These are phyloP conservation scores for Mucor lusitanicus DNA, from an alignment of 371 early-diverging fungal species.

Conservation along the genomic window DNA sequence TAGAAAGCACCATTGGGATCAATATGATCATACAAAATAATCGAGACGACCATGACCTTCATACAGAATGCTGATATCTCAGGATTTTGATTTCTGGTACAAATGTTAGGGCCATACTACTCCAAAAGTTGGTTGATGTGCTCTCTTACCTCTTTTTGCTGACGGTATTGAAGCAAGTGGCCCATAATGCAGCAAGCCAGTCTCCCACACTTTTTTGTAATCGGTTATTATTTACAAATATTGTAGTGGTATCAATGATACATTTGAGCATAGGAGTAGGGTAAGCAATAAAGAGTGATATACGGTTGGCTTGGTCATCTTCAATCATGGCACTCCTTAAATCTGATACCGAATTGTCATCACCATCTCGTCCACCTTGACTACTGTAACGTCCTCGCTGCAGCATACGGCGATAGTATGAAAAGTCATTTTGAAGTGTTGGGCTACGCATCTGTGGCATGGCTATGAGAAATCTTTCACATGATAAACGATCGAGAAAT, in stretches of 20 bases:
- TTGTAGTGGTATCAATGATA: conserved; percentile 74
- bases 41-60: conserved; percentile 85
- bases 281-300: conserved; percentile 94
- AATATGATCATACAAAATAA: conserved; percentile 90
- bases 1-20: conserved; percentile 78
- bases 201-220: conserved; percentile 62
- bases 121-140: not conserved
- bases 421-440: conserved; percentile 94
- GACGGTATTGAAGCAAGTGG: conserved; percentile 71
- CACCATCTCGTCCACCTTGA: not conserved
- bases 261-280: conserved; percentile 90
- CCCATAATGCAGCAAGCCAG: conserved; percentile 67
- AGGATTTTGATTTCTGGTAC: conserved; percentile 47
- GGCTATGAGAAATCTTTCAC: not conserved
- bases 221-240: conserved; percentile 51
- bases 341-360: conserved; percentile 34
- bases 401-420: conserved; percentile 92
- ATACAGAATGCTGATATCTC: conserved; percentile 66
- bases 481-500: not conserved
- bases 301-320: conserved; percentile 88
- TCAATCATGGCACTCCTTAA: conserved; percentile 68
- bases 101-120: not conserved
- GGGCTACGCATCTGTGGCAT: conserved; percentile 79
- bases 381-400: conserved; percentile 61
- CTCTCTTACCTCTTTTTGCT: conserved; percentile 49